Evolutionary conservation across 1,139 yeast genomes (phyloP).

Genomic region (Taiozyma sp.): DNA sequence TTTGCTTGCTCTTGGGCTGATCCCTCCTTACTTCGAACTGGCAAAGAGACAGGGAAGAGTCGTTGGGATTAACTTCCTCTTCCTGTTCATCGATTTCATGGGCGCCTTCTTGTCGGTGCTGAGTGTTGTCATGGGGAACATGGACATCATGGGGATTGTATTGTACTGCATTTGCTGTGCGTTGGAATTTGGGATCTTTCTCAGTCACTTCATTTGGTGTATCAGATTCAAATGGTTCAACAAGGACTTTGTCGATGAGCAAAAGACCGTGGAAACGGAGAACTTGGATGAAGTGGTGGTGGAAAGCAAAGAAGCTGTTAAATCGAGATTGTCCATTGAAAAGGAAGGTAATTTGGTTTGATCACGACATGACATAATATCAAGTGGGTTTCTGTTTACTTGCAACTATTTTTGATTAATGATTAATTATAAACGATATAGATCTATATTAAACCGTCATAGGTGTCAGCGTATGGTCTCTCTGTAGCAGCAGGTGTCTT

Average conservation of each 20-base stretch:
- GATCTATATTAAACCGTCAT: background rate
- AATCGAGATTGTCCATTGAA: background rate
- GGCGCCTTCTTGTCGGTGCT: slow-evolving; percentile 81
- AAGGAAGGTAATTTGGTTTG: background rate
- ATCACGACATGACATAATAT: background rate
- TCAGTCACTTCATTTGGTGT: slow-evolving; percentile 70
- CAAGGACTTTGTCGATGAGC: slow-evolving; percentile 4
- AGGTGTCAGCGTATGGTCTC: background rate
- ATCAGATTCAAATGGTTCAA: slow-evolving; percentile 16
- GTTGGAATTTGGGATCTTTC: slow-evolving; percentile 73
- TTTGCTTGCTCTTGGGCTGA: slow-evolving; percentile 66
- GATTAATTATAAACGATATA: background rate
- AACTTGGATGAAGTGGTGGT: background rate
- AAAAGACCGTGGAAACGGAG: background rate
- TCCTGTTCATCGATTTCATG: slow-evolving; percentile 65
- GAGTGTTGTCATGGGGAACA: slow-evolving; percentile 49
- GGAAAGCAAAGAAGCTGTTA: background rate
- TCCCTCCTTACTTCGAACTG: slow-evolving; percentile 88
- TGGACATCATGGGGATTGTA: slow-evolving; percentile 76
- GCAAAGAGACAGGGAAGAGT: slow-evolving; percentile 78
- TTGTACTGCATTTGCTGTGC: slow-evolving; percentile 68
- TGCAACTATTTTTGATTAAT: background rate
- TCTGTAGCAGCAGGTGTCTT: slow-evolving; percentile 18
- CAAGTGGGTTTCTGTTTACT: too few species aligned
- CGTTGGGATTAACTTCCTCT: slow-evolving; percentile 83